Percentiles rank a stretch among this genome's conserved stretches.
Evolutionary conservation across 2,329 filamentous ascomycete genomes (phyloP).

Genomic region (Chaetomiaceae sp.): DNA sequence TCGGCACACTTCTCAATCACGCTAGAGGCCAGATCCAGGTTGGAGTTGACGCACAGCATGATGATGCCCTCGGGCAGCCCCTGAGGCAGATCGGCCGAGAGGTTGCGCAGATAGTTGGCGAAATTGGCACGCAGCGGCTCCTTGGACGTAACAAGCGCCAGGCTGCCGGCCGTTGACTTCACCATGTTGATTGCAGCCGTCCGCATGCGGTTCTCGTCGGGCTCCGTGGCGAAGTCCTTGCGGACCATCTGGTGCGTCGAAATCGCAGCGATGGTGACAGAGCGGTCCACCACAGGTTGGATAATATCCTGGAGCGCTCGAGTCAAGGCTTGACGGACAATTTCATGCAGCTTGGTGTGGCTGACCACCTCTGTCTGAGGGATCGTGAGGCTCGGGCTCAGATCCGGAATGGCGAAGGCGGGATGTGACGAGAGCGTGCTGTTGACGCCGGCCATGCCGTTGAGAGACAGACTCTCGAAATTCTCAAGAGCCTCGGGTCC

Average conservation of each 20-base stretch:
- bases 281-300: slow-evolving; percentile 92
- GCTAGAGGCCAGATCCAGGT: slow-evolving; percentile 85
- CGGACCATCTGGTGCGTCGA: slow-evolving; percentile 92
- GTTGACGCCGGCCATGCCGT: slow-evolving; percentile 64
- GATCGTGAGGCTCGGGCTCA: slow-evolving; percentile 73
- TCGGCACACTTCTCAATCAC: slow-evolving; percentile 96
- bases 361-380: slow-evolving; percentile 75
- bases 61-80: slow-evolving; percentile 91
- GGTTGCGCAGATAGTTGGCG: slow-evolving; percentile 84
- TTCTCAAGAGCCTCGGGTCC: slow-evolving; percentile 67
- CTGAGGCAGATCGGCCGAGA: slow-evolving; percentile 66
- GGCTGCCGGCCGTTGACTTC: slow-evolving; percentile 85
- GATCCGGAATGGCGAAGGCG: slow-evolving; percentile 77
- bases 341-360: slow-evolving; percentile 62
- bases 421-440: slow-evolving; percentile 72
- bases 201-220: slow-evolving; percentile 80
- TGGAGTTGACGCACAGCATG: slow-evolving; percentile 98
- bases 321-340: slow-evolving; percentile 81
- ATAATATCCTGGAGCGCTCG: slow-evolving; percentile 95
- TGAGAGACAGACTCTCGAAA: slow-evolving; percentile 78
- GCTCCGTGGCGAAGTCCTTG: slow-evolving; percentile 94
- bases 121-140: slow-evolving; percentile 95
- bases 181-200: slow-evolving; percentile 90
- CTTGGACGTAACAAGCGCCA: slow-evolving; percentile 96
- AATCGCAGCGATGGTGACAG: slow-evolving; percentile 95